Base-by-base conservation (phyloP, 495 filamentous ascomycete genomes). In the Durotheca rogersii region DNA sequence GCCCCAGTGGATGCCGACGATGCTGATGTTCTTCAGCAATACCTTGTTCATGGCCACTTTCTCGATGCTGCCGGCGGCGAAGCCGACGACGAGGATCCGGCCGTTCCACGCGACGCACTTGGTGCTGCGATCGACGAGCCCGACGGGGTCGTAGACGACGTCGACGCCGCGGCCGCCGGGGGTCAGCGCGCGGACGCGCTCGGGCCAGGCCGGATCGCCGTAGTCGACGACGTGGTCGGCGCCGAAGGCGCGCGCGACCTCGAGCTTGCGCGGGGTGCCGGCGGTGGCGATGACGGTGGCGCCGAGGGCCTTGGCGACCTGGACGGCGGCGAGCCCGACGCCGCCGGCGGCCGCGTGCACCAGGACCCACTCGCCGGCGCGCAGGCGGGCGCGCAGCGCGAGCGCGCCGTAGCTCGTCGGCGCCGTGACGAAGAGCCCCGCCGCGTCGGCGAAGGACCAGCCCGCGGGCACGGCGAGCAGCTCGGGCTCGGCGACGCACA, bases 51-150 rank as follows among this genome's bases (percentile, higher is more conserved):
- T 80, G 14, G 88, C 87, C 43, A 96, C 80, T 69, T 93, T 93
- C 73, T 97, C 92, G 58, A 96, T 95, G 36, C 72, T 75, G 0
- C 92, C 92, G 0, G 84, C 91, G 3, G 91, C 89, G 68, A 96
- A 97, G 7, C 92, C 92, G 66, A 96, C 83, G 6, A 97, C 83
- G 33, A 96, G 66, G 32, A 97, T 72, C 2, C 91, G 76, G 6
- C 87, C 91, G 66, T 94, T 95, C 90, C 90, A 97, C 20, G 87
- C 84, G 1, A 84, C 84, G 71, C 91, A 96, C 70, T 92, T 94
- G 52, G 89, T 80, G 63, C 82, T 87, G 65, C 79, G 71, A 50
- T 90, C 87, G 17, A 96, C 87, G 73, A 96, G 69, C 0, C 89
- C 89, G 0, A 93, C 89, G 14, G 89, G 87, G 58, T 94, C 89